Base-by-base conservation (phyloP, 2,329 filamentous ascomycete species). In the Ophiosphaerella narmari region DNA sequence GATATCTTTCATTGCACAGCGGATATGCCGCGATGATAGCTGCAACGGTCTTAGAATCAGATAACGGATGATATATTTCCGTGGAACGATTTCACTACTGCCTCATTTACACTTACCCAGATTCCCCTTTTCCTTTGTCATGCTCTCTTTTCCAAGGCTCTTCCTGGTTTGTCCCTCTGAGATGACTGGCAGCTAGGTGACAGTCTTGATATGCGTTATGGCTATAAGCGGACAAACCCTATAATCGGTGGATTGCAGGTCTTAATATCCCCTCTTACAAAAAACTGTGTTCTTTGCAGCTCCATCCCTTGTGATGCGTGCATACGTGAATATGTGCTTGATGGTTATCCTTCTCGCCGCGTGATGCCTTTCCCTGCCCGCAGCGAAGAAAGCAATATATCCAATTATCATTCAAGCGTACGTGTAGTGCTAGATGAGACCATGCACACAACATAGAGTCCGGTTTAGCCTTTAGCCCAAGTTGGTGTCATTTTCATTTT, bases 121-220 rank as follows among this genome's bases (percentile, higher is more conserved):
- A 36, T 36, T 36, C 34, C 34, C 34, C n/a, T 14, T 36, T 36
- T 18, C 34, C 12, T 16, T 16, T 36, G 34, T 18, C 14, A 8
- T 16, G n/a, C 14, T 18, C n/a, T 18, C 34, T n/a, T 8, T 36
- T 36, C 18, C 9, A 14, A 18, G 18, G 5, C 18, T 16, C 34
- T 9, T 9, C n/a, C n/a, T 16, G 4, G 34, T 18, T 18, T 14
- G 18, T 36, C n/a, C 33, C 11, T 34, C 14, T 16, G 13, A 36
- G 26, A 29, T 7, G 26, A 29, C 26, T 7, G 26, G 6, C 5
- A 11, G 26, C 26, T 33, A 21, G 13, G 43, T 43, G 36, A 39
- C 46, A 29, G 26, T 11, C 26, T 29, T 29, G 4, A 46, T 13
- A 49, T 41, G 39, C 48, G 40, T 37, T 24, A 46, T 16, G 48